phyloP scores from a whole-genome alignment of 371 early-diverging fungal species.

The Saksenaea vasiformis region DNA sequence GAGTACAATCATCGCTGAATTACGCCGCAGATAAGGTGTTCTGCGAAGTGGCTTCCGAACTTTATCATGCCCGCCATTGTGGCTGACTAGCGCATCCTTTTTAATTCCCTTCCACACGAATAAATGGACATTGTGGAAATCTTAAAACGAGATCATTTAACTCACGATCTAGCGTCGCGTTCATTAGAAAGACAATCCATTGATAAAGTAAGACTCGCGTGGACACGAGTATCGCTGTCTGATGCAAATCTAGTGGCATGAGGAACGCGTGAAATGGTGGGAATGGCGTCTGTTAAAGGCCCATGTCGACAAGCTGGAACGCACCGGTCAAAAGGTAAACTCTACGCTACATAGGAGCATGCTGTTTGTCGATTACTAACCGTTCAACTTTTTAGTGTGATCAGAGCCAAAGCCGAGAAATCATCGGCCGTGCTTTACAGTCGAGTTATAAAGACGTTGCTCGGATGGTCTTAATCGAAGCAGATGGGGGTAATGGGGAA shows the following conservation, averaged over 20 bases:
- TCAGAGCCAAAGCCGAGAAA: background rate
- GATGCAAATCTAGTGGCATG: background rate
- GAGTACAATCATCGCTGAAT: background rate
- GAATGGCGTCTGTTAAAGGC: background rate
- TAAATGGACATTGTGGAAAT: background rate
- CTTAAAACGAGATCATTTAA: background rate
- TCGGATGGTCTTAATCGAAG: background rate
- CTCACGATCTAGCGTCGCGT: background rate
- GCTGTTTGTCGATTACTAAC: background rate
- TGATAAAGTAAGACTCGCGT: background rate
- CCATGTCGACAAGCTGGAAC: background rate
- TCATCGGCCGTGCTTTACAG: conserved; percentile 11
- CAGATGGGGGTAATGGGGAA: background rate
- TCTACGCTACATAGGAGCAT: background rate
- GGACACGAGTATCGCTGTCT: too few relatives aligned
- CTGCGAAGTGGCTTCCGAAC: background rate
- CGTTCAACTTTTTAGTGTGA: background rate
- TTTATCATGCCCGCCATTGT: conserved; percentile 4
- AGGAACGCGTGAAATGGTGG: background rate
- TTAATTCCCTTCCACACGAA: background rate
- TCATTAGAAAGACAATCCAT: background rate
- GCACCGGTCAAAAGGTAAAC: background rate
- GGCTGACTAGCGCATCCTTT: background rate
- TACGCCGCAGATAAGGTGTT: background rate
- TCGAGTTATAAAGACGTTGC: conserved; percentile 8